Conservation (phyloP, 768 basidiomycete species). For the Tulasnella sp. region DNA sequence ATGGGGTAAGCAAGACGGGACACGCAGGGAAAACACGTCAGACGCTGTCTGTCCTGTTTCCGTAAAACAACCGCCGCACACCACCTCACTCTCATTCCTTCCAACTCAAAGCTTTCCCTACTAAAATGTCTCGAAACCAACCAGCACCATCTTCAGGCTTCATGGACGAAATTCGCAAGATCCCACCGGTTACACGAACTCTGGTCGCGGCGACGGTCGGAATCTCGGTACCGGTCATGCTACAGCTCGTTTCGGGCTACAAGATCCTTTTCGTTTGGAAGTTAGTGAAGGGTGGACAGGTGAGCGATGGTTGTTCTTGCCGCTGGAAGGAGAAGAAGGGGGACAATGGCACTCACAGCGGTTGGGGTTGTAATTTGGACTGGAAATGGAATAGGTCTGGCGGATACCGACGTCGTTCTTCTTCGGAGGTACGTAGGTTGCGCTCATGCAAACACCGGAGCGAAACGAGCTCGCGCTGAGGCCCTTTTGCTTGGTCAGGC, state of each 20-base stretch:
- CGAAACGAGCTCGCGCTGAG: background rate
- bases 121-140: conserved; percentile 9
- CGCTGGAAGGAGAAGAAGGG: no score
- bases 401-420: conserved; percentile 71
- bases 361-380: conserved; percentile 7
- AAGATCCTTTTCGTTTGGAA: conserved; percentile 52
- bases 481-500: conserved; percentile 38
- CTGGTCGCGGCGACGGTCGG: conserved; percentile 58
- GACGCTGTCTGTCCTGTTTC: no score
- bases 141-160: conserved; percentile 16
- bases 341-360: background rate
- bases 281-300: conserved; percentile 54
- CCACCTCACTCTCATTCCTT: no score
- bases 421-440: conserved; percentile 55
- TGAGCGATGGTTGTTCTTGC: conserved; percentile 38
- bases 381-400: conserved; percentile 54
- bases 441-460: background rate
- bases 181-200: conserved; percentile 78
- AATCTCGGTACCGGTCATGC: conserved; percentile 56
- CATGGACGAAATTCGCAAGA: conserved; percentile 61
- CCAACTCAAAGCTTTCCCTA: no score
- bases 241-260: conserved; percentile 54
- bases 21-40: no score
- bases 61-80: no score
- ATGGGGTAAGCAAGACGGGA: no score